Base-by-base conservation (phyloP, 805 yeast species). In the Schwanniomyces vanrijiae region DNA sequence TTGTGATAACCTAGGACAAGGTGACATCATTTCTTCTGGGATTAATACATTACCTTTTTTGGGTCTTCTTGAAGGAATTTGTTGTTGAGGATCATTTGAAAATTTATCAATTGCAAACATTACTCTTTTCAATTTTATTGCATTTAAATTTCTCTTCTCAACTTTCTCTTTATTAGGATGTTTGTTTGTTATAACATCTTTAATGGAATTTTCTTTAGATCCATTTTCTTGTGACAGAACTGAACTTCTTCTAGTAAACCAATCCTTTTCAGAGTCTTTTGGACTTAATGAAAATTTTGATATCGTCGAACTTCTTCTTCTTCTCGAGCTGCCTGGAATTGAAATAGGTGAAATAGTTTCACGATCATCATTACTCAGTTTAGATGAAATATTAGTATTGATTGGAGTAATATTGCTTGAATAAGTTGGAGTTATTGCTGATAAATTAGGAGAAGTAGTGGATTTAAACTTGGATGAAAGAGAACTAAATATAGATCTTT, bases 21-120 rank as follows among this genome's bases (percentile, higher is more conserved):
- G 81, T 0, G 85, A 83, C 16, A 73, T 63, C 50, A 86, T 56
- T 58, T 88, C 92, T 38, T 85, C 88, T 0, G 91, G 89, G 7
- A 72, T 62, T 31, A 65, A 47, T 6, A 80, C 83, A 52, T 80
- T 76, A 3, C 85, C 85, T 44, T 67, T 75, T 42, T 66, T 68
- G 0, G 85, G 85, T 31, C 76, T 64, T 45, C 84, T 61, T 1
- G 83, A 77, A 0, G 85, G 85, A 42, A 80, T 80, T 56, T 80
- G 85, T 55, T 80, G 85, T 54, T 80, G 84, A 2, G 97, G 97
- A 64, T 91, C 97, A 51, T 73, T 75, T 0, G 75, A 76, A 50
- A 90, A 78, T 44, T 84, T 81, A 43, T 87, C 87, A 4, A 89
- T 75, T 0, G 94, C 90, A 65, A 91, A 91, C 0, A 82, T 77